Evolutionary conservation across 1,284 basidiomycete genomes (phyloP), one percentile per base, ranked within the genome.

Genomic region (Malassezia obtusa): DNA sequence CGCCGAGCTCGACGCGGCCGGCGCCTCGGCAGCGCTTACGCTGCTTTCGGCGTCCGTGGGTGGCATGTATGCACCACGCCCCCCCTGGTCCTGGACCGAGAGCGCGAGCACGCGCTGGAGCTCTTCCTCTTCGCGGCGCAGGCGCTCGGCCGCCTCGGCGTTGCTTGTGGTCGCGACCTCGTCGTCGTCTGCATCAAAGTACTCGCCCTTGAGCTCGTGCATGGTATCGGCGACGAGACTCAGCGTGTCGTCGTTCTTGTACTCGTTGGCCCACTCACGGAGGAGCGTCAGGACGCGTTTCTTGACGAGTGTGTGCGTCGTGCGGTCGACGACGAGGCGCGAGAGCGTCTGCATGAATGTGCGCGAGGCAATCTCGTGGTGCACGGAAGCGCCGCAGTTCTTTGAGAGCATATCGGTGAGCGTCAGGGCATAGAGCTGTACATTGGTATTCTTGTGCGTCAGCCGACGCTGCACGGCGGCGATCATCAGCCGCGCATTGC

Each of bases 201-300:
- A 85, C 78, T 89, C 94, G 10, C 80, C 78, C 75, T 86, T 85
- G 47, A 99, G 78, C 55, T 77, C 80, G 58, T 87, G 84, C 68
- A 87, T 89, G 44, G 87, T 86, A 64, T 95, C 89, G 62, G 85
- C 84, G 84, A 95, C 92, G 41, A 98, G 78, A 3, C 88, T 88
- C 5, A 96, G 80, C 21, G 84, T 82, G 3, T 84, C 76, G 63
- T 92, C 86, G 24, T 80, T 79, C 74, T 86, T 84, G 32, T 64
- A 69, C 50, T 92, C 87, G 55, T 79, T 79, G 0, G 85, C 82
- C 94, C 94, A 98, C 57, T 82, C 77, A 35, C 84, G 84, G 62
- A 99, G 80, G 46, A 91, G 78, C 9, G 73, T 76, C 24, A 94
- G 76, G 0, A 84, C 82, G 49, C 86, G 81, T 62, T 82, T 82